Evolutionary conservation across 2,329 filamentous ascomycete species (phyloP), one percentile per base, ranked within the genome.

Genomic region (Pochonia chlamydosporia): DNA sequence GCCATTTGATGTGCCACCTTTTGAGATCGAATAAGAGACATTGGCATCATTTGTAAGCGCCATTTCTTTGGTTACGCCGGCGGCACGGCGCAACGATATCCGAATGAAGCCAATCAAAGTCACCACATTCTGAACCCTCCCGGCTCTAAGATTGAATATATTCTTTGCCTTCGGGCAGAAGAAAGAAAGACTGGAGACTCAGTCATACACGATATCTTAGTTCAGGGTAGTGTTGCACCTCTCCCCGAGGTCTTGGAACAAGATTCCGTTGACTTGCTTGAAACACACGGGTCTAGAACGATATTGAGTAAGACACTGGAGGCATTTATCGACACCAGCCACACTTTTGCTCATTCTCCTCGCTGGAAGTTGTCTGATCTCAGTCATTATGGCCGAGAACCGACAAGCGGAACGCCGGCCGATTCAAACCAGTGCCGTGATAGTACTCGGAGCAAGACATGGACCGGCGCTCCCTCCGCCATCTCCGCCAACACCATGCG

Each of bases 341-440:
- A 21, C 18, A 10, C 36, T 20, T 20, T 21, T 16, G 14, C 18
- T 25, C 16, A 7, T 26, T 20, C 21, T 33, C 13, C 13, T 16
- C 8, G 2, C n/a, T 5, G 6, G 14, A 16, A 23, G 35, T 39
- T n/a, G 14, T 1, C 14, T 21, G 10, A 16, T 23, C 8, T 45
- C 16, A 30, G 20, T 5, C 6, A 45, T 16, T 35, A 58, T 57
- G 56, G 21, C 48, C 11, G 48, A 54, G 8, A 33, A 43, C 40
- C 49, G 47, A n/a, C 43, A 53, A 40, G 37, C 53, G 44, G 62
- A 69, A 48, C 65, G 69, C 47, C 65, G 65, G n/a, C 70, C 68
- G 3, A 70, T 77, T 20, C 74, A 77, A 56, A 76, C 71, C 50
- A 76, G 73, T 55, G 71, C 73, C 24, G 73, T 77, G 21, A 73